These are phyloP conservation scores for Phytophthora pini DNA, from an alignment of 352 stramenopile genomes.

Conservation along the genomic window DNA sequence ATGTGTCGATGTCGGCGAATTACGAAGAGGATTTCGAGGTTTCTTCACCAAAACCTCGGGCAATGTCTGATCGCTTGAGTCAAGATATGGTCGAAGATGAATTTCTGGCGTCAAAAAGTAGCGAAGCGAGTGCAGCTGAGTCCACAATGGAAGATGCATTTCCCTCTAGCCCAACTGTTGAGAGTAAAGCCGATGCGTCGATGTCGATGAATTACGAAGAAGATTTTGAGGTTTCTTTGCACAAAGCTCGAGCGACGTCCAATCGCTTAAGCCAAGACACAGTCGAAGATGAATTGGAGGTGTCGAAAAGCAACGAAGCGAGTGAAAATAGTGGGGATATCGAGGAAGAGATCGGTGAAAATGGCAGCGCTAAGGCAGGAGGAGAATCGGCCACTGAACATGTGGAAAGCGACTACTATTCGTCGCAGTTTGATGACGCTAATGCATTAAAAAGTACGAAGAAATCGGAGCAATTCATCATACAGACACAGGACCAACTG, in stretches of 20 bases:
- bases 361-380: background rate
- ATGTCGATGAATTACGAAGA: constrained; percentile 47
- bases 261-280: background rate
- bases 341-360: background rate
- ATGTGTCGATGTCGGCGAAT: constrained; percentile 25
- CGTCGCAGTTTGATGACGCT: constrained; percentile 16
- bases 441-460: background rate
- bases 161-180: constrained; percentile 2
- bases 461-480: background rate
- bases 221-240: constrained; percentile 46
- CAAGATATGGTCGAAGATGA: background rate
- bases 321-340: constrained; percentile 1
- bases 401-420: constrained; percentile 17
- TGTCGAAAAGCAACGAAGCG: background rate
- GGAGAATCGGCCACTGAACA: background rate
- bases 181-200: constrained; percentile 13
- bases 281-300: background rate
- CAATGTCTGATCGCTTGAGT: background rate
- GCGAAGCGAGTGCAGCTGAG: background rate
- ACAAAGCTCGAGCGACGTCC: constrained; percentile 9
- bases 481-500: background rate
- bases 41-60: constrained; percentile 28
- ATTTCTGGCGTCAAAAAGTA: too few relatives aligned
- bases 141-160: constrained; percentile 23
- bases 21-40: constrained; percentile 62